Evolutionary conservation across 768 basidiomycete genomes (phyloP).

Genomic region (Kwoniella sp.): DNA sequence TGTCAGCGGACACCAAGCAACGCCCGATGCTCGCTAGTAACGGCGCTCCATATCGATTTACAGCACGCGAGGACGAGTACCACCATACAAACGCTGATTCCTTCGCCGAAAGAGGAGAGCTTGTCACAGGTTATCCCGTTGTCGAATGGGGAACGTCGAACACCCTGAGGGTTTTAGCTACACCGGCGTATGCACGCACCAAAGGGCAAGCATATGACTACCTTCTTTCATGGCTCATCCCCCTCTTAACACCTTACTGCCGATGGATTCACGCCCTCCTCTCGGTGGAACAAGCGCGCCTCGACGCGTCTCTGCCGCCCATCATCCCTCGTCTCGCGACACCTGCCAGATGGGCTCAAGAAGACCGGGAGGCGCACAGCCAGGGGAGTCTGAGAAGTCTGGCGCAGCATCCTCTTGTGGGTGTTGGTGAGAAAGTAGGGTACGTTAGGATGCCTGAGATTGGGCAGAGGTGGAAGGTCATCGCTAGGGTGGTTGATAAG

Average conservation of each 20-base stretch:
- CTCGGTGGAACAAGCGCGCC: slow-evolving; percentile 14
- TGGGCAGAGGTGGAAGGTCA: slow-evolving; percentile 13
- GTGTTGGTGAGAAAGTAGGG: slow-evolving; percentile 6
- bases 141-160: too few species aligned
- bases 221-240: slow-evolving; percentile 32
- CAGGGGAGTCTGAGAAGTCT: slow-evolving; percentile 6
- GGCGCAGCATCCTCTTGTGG: slow-evolving; percentile 12
- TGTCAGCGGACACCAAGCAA: too few species aligned
- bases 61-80: too few species aligned
- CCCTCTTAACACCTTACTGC: slow-evolving; percentile 37
- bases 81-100: too few species aligned
- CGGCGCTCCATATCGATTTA: too few species aligned
- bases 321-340: slow-evolving; percentile 1
- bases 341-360: slow-evolving; percentile 16
- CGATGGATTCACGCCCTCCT: slow-evolving; percentile 23
- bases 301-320: slow-evolving; percentile 8
- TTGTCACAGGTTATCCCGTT: too few species aligned
- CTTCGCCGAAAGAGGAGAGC: too few species aligned
- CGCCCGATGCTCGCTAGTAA: too few species aligned
- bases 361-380: slow-evolving; percentile 18
- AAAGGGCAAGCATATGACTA: slow-evolving; percentile 38
- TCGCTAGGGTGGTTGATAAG: slow-evolving; percentile 5
- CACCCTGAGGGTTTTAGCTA: too few species aligned
- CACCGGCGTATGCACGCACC: background rate
- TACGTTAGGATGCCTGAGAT: background rate